Evolutionary conservation across 1,284 basidiomycete genomes (phyloP), one percentile per base, ranked within the genome.

Genomic region (Neolentinus lepideus): DNA sequence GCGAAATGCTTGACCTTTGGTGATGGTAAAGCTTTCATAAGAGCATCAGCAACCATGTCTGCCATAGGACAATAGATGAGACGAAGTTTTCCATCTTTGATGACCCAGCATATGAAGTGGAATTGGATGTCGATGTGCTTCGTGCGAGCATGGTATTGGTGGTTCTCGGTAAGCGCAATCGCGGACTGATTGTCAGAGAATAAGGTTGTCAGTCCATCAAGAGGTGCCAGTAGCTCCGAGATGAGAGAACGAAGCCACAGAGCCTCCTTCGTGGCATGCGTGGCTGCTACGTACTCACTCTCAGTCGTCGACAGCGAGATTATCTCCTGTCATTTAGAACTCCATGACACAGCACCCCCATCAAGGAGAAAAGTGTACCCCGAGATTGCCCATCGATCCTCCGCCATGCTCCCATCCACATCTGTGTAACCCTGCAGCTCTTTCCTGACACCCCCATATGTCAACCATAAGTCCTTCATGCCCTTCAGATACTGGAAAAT

Each of bases 41-140:
- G 53, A 3, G 63, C 55, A 53, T 70, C 66, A 14, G 67, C 65
- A 0, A 62, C 48, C 52, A 61, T 63, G 2, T 62, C 54, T 1
- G 55, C 54, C 1, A 62, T 63, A 2, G 54, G 55, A 47, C 59
- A 58, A 19, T 65, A 66, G 3, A 54, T 10, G 16, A 66, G 46
- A 0, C 27, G 6, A 35, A 69, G 31, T 0, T 50, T 21, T 1
- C 58, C 60, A 8, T 51, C 43, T 6, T 63, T 57, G 31, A 73
- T 60, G 1, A 55, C 47, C 16, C 69, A 65, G 0, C 68, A 63
- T 3, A 73, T 58, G 36, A 64, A 66, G 55, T 73, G 73, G 51
- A 65, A 62, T 1, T 50, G 53, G 22, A 72, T 61, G 52, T 67
- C 64, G 35, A 75, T 72, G 56, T 75, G 72, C 54, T 72, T 73